Conservation (phyloP, 139 green algal species). For the Haematococcus lacustris region DNA sequence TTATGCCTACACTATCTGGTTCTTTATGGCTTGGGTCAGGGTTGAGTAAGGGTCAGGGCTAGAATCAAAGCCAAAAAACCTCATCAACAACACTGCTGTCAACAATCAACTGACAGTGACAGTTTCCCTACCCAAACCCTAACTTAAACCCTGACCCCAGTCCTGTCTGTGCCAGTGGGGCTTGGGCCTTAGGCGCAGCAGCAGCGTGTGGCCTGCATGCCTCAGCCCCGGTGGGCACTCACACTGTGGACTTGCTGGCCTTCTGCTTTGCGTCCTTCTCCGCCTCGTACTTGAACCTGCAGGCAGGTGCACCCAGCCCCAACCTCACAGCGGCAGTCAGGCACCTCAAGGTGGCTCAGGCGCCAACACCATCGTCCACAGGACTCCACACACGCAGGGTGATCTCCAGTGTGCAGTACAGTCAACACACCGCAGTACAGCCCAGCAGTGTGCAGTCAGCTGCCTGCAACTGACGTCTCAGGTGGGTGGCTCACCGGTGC, state of each 20-base stretch:
- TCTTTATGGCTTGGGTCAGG: too few relatives aligned
- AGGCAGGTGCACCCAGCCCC: background rate
- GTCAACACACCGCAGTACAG: background rate
- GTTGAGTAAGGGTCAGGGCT: background rate
- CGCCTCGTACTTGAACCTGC: constrained; percentile 40
- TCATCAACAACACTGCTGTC: background rate
- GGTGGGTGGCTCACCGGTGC: too few relatives aligned
- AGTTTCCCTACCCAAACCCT: background rate
- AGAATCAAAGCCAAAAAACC: background rate
- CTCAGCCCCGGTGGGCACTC: background rate
- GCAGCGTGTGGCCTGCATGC: background rate
- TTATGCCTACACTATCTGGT: too few relatives aligned
- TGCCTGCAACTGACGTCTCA: background rate
- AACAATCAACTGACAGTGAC: background rate
- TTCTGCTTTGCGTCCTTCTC: constrained; percentile 25
- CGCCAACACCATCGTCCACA: background rate
- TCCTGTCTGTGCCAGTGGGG: background rate
- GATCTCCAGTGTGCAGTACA: background rate
- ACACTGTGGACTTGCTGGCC: background rate
- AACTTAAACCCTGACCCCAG: background rate
- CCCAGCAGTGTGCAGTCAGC: background rate
- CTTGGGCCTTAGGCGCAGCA: background rate
- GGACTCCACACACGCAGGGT: background rate
- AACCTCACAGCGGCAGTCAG: too few relatives aligned
- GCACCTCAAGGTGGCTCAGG: background rate